These are phyloP conservation scores for Diplocarpon rosae DNA, from an alignment of 2,329 filamentous ascomycete genomes.

Conservation along the genomic window DNA sequence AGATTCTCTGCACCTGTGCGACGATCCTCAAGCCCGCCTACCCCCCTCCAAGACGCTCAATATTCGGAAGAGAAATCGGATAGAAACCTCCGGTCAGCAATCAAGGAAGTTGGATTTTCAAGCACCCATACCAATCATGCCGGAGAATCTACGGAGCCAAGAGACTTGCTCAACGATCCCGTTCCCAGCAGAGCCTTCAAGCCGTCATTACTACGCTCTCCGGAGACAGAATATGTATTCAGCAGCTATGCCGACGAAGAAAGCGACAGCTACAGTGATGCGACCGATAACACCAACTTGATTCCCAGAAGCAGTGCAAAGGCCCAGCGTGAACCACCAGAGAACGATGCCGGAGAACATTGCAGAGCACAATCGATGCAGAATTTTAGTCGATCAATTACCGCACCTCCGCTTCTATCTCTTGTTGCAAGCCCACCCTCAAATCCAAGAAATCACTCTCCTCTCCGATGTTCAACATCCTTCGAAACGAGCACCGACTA, in stretches of 20 bases:
- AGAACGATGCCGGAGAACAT: slow-evolving; percentile 23
- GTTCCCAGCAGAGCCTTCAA: neutral
- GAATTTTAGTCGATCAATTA: slow-evolving; percentile 28
- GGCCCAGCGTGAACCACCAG: slow-evolving; percentile 23
- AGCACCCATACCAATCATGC: neutral
- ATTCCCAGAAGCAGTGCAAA: slow-evolving; percentile 20
- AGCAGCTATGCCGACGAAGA: slow-evolving; percentile 9
- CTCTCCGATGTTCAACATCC: slow-evolving; percentile 15
- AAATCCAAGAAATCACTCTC: slow-evolving; percentile 21
- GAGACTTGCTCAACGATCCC: neutral
- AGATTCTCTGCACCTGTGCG: neutral
- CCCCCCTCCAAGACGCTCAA: slow-evolving; percentile 2
- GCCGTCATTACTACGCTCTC: slow-evolving; percentile 7
- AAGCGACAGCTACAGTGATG: slow-evolving; percentile 20
- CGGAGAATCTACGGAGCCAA: neutral
- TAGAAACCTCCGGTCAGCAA: neutral
- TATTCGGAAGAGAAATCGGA: neutral
- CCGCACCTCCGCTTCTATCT: slow-evolving; percentile 33
- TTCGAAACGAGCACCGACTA: slow-evolving; percentile 25
- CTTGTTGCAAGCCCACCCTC: slow-evolving; percentile 34
- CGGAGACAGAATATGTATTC: slow-evolving; percentile 3
- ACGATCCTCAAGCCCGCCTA: neutral
- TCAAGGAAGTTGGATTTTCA: neutral
- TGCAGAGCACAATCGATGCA: slow-evolving; percentile 24
- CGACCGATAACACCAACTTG: slow-evolving; percentile 21